These are phyloP conservation scores for Leptodermis oblonga DNA, from an alignment of 257 asterid genomes.

Conservation along the genomic window DNA sequence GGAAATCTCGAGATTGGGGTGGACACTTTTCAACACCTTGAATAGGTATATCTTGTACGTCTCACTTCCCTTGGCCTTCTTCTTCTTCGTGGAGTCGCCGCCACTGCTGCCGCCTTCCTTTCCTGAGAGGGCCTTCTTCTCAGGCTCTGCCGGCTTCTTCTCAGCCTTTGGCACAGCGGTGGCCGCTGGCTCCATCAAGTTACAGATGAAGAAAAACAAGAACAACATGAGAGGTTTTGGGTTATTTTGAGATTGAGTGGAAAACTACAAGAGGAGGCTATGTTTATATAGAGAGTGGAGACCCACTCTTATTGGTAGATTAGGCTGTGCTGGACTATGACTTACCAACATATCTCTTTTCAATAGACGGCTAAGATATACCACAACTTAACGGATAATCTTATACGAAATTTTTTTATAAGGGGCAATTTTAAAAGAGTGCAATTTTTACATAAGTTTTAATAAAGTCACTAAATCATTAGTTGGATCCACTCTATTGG, in stretches of 20 bases:
- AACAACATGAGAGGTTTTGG: neutral
- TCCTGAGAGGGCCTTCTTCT: neutral
- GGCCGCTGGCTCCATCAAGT: conserved; percentile 2
- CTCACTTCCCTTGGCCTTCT: conserved; percentile 1
- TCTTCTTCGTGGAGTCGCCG: neutral
- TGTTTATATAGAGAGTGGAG: neutral
- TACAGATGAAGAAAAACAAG: neutral
- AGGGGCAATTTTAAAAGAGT: too few relatives aligned
- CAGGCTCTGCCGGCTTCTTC: conserved; percentile 9
- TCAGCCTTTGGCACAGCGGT: too few relatives aligned
- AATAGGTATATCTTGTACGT: conserved; percentile 6
- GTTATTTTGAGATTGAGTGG: neutral
- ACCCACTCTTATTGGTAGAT: neutral
- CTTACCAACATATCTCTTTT: neutral
- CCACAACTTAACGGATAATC: too few relatives aligned
- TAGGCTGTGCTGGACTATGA: neutral
- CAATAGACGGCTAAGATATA: neutral
- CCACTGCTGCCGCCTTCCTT: conserved; percentile 4
- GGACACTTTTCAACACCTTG: conserved; percentile 11
- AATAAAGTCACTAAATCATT: too few relatives aligned
- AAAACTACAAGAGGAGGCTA: neutral
- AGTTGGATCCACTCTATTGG: too few relatives aligned
- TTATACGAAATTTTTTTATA: too few relatives aligned
- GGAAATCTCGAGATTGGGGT: conserved; percentile 1
- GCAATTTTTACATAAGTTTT: too few relatives aligned